Evolutionary conservation across 257 asterid species (phyloP), one percentile per base, ranked within the genome.

Genomic region (Solanum stenotomum): DNA sequence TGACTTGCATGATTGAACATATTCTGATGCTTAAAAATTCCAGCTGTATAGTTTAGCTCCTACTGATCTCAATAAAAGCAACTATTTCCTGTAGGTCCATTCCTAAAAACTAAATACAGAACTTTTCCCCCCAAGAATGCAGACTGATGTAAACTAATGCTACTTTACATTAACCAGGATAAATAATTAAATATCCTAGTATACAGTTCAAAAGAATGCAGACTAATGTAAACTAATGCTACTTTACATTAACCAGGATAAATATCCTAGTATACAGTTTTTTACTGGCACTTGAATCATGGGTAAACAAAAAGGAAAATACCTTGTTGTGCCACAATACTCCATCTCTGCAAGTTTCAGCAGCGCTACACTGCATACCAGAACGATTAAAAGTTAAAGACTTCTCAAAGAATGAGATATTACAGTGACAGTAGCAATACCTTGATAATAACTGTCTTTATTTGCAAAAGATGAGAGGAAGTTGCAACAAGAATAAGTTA

Each of bases 321-420:
- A 96, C 99, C 99, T 96, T 81, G 98, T 96, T 89, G 98, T 96
- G 85, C 99, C 98, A 90, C 92, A 94, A 89, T 96, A 96, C 84
- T 94, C 99, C 98, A 96, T 94, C 92, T 93, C 93, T n/a, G 98
- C 98, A n/a, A 96, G 98, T 94, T 92, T 96, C 93, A 94, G 71
- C 59, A 96, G 63, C 78, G 98, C 96, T 56, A 94, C 99, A 91
- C 99, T 96, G 94, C 87, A 90, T 10, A 23, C 86, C 68, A 81
- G n/a, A 82, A 49, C 1, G 29, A 82, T 9, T 16, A 10, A 4
- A 82, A 20, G 67, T 79, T 49, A 10, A 46, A 46, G 68, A 31
- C 86, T 46, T 49, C 27, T 31, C 18, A 33, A 82, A 46, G 70
- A 82, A 82, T 82, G 86, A 49, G 70, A 25, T 82, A 29, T 29